Percentiles rank a stretch among this genome's conserved stretches.
phyloP scores from a whole-genome alignment of 139 green algal genomes.

The Tetradesmus lagerheimii region DNA sequence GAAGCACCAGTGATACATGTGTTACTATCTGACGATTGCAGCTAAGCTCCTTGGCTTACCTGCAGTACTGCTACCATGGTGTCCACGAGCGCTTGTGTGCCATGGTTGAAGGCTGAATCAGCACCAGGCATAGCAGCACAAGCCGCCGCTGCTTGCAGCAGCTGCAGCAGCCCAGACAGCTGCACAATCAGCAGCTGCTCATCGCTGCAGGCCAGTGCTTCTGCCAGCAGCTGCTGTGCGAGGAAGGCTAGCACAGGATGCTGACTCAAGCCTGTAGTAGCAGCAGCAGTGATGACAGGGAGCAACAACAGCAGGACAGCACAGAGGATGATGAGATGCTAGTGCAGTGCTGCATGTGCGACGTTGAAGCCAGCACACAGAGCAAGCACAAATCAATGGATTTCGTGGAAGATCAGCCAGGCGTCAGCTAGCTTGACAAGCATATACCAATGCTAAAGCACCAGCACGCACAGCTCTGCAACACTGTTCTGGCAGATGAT shows the following conservation, averaged over 20 bases:
- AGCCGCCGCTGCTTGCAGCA: constrained; percentile 4
- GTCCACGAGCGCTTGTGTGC: not conserved
- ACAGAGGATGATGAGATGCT: too few species aligned
- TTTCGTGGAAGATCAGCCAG: too few species aligned
- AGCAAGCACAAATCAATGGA: too few species aligned
- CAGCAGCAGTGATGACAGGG: not conserved
- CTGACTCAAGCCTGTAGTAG: not conserved
- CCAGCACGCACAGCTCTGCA: not conserved
- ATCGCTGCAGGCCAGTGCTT: constrained; percentile 1
- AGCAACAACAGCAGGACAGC: too few species aligned
- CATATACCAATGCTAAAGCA: not conserved
- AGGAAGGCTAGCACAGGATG: constrained; percentile 21
- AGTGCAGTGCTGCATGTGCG: too few species aligned
- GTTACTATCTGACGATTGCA: too few species aligned
- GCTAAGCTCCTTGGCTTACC: not conserved
- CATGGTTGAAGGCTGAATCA: not conserved
- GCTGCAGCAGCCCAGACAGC: not conserved
- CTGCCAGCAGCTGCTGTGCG: constrained; percentile 34
- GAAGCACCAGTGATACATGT: too few species aligned
- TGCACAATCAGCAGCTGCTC: not conserved
- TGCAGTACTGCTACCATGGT: constrained; percentile 19
- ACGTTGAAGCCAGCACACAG: too few species aligned
- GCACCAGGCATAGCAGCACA: not conserved
- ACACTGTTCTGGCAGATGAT: too few species aligned
- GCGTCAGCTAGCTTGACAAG: not conserved